Evolutionary conservation across 1,284 basidiomycete genomes (phyloP).

Genomic region (Leccinum pachyderme): DNA sequence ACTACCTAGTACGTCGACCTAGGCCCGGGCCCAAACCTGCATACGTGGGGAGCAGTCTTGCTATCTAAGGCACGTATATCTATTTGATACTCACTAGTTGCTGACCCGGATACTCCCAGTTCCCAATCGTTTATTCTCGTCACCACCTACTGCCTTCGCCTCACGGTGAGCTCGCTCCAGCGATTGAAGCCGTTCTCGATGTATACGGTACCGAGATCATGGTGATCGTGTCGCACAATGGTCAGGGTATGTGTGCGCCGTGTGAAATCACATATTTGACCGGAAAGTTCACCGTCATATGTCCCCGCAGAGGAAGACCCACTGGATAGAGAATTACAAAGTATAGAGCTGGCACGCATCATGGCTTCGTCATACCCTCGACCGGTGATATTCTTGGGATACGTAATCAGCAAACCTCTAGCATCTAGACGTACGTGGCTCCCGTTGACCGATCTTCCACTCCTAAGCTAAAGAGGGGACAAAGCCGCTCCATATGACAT

Average conservation of each 20-base stretch:
- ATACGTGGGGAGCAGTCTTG: constrained; percentile 89
- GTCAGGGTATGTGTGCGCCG: constrained; percentile 62
- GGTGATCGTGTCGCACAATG: constrained; percentile 89
- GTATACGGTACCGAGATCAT: constrained; percentile 80
- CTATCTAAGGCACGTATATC: constrained; percentile 64
- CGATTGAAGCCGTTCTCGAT: constrained; percentile 87
- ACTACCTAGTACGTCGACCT: constrained; percentile 65
- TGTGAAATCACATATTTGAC: background rate
- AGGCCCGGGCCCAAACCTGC: constrained; percentile 85
- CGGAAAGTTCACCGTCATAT: background rate
- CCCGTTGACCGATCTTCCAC: background rate
- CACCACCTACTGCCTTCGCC: constrained; percentile 92
- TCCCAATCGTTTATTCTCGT: constrained; percentile 87
- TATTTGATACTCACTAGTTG: background rate
- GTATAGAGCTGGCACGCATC: constrained; percentile 77
- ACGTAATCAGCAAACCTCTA: constrained; percentile 80
- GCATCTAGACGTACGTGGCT: constrained; percentile 59
- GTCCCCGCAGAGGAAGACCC: constrained; percentile 69
- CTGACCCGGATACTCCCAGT: constrained; percentile 45
- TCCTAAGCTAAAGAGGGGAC: constrained; percentile 12
- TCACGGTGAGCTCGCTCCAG: constrained; percentile 86
- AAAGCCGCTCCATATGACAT: constrained; percentile 84
- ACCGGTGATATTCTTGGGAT: constrained; percentile 86
- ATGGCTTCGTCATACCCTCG: constrained; percentile 72
- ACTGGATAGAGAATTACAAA: constrained; percentile 86